phyloP scores from a whole-genome alignment of 805 yeast genomes.

The Candida taoyuanica region DNA sequence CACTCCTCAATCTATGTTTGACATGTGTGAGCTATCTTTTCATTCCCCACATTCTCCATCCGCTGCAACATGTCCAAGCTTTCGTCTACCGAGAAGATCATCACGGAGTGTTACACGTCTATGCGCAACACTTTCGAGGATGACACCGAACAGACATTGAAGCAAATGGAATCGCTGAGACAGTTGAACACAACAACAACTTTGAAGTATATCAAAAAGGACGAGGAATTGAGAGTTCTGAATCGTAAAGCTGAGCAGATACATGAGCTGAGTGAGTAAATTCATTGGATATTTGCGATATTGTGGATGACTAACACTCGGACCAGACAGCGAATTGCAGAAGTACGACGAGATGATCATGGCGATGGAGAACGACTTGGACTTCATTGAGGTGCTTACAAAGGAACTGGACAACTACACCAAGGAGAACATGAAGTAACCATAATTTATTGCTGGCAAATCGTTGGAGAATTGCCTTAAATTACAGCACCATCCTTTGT shows the following conservation, averaged over 20 bases:
- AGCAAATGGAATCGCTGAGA: conserved; percentile 45
- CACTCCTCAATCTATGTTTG: no score
- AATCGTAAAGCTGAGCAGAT: conserved; percentile 19
- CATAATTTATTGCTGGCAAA: neutral
- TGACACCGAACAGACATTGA: conserved; percentile 35
- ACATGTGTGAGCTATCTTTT: no score
- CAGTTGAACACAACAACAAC: conserved; percentile 57
- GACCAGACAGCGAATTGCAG: conserved; percentile 28
- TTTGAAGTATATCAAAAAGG: conserved; percentile 44
- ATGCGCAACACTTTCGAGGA: conserved; percentile 32
- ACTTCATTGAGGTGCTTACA: conserved; percentile 16
- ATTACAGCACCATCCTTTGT: conserved; percentile 2
- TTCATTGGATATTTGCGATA: conserved; percentile 6
- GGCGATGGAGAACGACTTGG: conserved; percentile 15
- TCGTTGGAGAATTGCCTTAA: no score
- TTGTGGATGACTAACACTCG: no score
- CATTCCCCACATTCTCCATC: no score
- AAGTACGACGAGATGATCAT: conserved; percentile 9
- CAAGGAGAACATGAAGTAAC: conserved; percentile 1
- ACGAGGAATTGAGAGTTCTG: conserved; percentile 34
- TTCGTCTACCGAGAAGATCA: conserved; percentile 6
- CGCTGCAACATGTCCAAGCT: conserved; percentile 16
- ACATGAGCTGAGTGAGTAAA: conserved; percentile 16
- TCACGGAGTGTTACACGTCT: conserved; percentile 29
- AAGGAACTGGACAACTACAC: conserved; percentile 20